Base-by-base conservation (phyloP, 345 rosid genomes). In the Anacardium occidentale region DNA sequence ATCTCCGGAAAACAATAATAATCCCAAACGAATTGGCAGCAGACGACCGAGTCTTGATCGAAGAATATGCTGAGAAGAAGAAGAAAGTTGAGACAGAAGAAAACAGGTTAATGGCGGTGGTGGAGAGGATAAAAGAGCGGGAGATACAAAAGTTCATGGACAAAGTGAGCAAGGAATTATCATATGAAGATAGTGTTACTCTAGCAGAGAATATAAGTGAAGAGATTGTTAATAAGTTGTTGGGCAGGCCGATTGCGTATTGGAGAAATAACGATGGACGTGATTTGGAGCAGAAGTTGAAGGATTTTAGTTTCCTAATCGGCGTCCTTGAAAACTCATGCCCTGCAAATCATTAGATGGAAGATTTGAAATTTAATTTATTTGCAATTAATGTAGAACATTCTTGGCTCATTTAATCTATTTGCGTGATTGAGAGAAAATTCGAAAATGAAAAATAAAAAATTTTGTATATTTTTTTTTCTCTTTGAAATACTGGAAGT, bases 231-330 rank as follows among this genome's bases (percentile, higher is more conserved):
- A 6, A 20, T 62, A 32, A 64, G 57, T 69, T 67, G 18, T 21
- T 74, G 64, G 75, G 64, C 72, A 78, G 15, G 42, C 77, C 81
- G 4, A 12, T 74, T 3, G 18, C 37, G 21, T 74, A 69, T 53
- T 18, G 74, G 12, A 74, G 1, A 1, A 37, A 67, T 26, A 53
- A 65, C 11, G 40, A 47, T 3, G 78, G 64, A 7, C 18, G n/a
- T 50, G 14, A 44, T 15, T 20, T 74, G 17, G 68, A 52, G 57
- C 21, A 64, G 21, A 77, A 62, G 64, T 15, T 72, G 26, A 77
- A 45, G 59, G 65, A 29, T 29, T 29, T 29, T 3, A 29, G 32
- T 29, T 29, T 29, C 32, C 32, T 29, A 29, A 29, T 29, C 32
- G 32, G 32, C 3, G 32, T 29, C 3, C 32, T 29, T 29, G 32